Conservation (phyloP, 306 rosid genomes). For the Dalbergia cultrata region DNA sequence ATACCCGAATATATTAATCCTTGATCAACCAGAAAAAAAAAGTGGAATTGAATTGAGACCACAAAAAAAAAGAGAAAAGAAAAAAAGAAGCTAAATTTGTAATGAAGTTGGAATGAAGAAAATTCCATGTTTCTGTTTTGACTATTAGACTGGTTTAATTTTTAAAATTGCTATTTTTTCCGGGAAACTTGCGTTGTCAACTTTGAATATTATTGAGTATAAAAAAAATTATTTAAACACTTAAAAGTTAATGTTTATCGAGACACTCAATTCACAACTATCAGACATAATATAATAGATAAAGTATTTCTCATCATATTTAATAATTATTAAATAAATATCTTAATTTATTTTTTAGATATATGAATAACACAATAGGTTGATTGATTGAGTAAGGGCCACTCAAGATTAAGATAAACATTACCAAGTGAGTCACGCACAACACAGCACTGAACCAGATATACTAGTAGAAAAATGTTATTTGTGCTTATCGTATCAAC, state of each 20-base stretch:
- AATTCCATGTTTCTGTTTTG: background rate
- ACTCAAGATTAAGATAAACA: slow-evolving; percentile 10
- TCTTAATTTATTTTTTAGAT: no score
- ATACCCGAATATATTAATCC: background rate
- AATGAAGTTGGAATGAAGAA: background rate
- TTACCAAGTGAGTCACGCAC: background rate
- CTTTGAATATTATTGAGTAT: background rate
- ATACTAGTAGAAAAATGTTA: no score
- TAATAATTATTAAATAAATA: no score
- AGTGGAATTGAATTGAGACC: background rate
- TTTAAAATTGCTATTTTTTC: background rate
- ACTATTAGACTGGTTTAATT: background rate
- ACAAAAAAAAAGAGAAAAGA: background rate
- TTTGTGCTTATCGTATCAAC: no score
- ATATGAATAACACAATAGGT: no score
- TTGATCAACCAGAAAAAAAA: background rate
- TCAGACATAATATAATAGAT: no score
- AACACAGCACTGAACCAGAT: background rate
- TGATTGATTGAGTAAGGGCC: background rate
- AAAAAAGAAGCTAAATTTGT: background rate
- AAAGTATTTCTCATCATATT: no score
- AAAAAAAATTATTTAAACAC: no score
- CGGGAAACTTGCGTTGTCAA: background rate
- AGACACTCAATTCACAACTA: no score
- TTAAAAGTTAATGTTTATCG: no score